Conservation (phyloP, 768 basidiomycete genomes). For the Boletus patriciae region DNA sequence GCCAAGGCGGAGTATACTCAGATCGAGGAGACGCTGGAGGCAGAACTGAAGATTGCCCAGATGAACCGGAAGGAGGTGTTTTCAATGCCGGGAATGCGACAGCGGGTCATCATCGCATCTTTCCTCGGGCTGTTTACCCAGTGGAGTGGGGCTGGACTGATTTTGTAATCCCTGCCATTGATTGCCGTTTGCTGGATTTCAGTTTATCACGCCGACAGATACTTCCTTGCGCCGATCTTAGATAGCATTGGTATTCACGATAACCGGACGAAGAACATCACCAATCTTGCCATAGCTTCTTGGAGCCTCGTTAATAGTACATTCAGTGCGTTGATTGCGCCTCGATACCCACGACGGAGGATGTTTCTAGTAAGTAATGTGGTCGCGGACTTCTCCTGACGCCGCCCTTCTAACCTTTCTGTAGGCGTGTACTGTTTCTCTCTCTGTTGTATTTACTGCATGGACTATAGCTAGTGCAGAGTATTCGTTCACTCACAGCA, state of each 20-base stretch:
- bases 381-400: too few relatives aligned
- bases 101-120: constrained; percentile 12
- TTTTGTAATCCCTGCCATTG: constrained; percentile 1
- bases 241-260: constrained; percentile 17
- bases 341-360: constrained; percentile 9
- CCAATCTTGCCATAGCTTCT: constrained; percentile 4
- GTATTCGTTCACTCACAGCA: constrained; percentile 7
- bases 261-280: constrained; percentile 15
- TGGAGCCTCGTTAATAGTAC: constrained; percentile 10
- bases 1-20: constrained; percentile 56
- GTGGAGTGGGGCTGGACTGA: constrained; percentile 14
- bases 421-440: constrained; percentile 11
- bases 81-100: constrained; percentile 13
- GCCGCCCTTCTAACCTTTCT: background rate
- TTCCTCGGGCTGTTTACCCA: constrained; percentile 10
- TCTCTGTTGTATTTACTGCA: constrained; percentile 12
- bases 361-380: constrained; percentile 10
- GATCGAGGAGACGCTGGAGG: constrained; percentile 54
- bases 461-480: constrained; percentile 21
- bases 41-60: constrained; percentile 5
- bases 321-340: background rate
- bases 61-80: background rate
- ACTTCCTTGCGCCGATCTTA: constrained; percentile 14
- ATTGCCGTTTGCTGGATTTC: background rate
- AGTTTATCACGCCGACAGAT: background rate